Conservation (phyloP, 192 early-diverging fungal genomes). For the Umbelopsis sp. region DNA sequence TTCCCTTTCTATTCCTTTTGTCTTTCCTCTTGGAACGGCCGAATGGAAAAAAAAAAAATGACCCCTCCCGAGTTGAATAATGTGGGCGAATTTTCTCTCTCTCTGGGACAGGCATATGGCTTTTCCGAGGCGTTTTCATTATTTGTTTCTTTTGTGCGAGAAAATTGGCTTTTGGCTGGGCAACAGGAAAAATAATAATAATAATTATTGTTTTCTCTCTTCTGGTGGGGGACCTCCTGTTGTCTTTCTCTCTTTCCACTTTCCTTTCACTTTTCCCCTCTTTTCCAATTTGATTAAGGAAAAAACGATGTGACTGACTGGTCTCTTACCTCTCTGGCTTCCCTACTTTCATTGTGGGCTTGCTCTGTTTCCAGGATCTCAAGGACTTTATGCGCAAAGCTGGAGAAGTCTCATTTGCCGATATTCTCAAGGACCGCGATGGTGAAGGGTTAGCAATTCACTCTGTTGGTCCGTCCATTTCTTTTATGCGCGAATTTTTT, state of each 20-base stretch:
- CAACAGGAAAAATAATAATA: background rate
- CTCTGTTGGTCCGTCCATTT: background rate
- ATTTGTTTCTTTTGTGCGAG: too few species aligned
- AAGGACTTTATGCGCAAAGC: conserved; percentile 96
- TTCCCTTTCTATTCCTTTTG: conserved; percentile 12
- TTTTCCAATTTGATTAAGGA: conserved; percentile 9
- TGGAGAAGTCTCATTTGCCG: conserved; percentile 92
- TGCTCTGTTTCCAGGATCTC: conserved; percentile 74
- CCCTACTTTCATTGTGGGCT: conserved; percentile 10
- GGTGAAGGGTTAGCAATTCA: conserved; percentile 72
- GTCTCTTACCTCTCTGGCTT: conserved; percentile 16
- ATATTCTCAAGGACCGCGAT: conserved; percentile 78
- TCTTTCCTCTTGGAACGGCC: conserved; percentile 3
- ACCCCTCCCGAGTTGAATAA: background rate
- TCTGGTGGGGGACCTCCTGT: background rate
- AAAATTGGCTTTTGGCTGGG: too few species aligned
- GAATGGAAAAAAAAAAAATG: conserved; percentile 7
- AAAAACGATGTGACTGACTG: background rate
- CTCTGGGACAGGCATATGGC: too few species aligned
- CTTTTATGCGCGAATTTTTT: background rate
- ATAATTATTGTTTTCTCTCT: too few species aligned
- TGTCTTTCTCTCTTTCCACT: conserved; percentile 20
- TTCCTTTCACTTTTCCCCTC: conserved; percentile 9
- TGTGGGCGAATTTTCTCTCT: too few species aligned
- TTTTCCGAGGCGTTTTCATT: background rate